Evolutionary conservation across 768 basidiomycete species (phyloP).

Genomic region (Pisolithus tinctorius): DNA sequence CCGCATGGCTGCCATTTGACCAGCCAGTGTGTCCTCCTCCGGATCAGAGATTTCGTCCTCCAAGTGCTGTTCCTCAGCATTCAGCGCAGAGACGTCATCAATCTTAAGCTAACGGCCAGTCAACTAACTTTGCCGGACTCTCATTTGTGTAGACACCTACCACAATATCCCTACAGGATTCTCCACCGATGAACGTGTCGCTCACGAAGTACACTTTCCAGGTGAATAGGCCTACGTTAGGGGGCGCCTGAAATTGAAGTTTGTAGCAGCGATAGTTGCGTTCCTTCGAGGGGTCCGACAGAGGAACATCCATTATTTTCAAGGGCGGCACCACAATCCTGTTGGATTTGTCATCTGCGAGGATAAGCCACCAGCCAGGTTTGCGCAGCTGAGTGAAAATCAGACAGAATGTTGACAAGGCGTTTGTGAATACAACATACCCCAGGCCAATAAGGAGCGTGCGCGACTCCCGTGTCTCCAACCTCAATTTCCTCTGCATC

Average conservation of each 20-base stretch:
- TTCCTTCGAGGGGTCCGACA: slow-evolving; percentile 38
- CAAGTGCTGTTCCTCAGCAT: slow-evolving; percentile 47
- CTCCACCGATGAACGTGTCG: slow-evolving; percentile 86
- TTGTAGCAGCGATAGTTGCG: slow-evolving; percentile 78
- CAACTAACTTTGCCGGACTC: background rate
- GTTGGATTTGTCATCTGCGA: slow-evolving; percentile 82
- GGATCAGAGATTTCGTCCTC: slow-evolving; percentile 98
- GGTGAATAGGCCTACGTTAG: slow-evolving; percentile 72
- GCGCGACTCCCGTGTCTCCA: slow-evolving; percentile 54
- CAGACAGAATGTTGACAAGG: slow-evolving; percentile 1
- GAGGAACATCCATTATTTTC: slow-evolving; percentile 75
- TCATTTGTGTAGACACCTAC: slow-evolving; percentile 37
- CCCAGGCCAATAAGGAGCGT: slow-evolving; percentile 89
- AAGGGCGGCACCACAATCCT: slow-evolving; percentile 83
- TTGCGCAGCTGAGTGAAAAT: slow-evolving; percentile 59
- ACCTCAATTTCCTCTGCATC: slow-evolving; percentile 58
- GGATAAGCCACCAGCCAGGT: slow-evolving; percentile 87
- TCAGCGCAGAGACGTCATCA: slow-evolving; percentile 64
- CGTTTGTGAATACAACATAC: slow-evolving; percentile 36
- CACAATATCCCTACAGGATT: slow-evolving; percentile 60
- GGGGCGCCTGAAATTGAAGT: slow-evolving; percentile 93
- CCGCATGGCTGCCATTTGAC: slow-evolving; percentile 96
- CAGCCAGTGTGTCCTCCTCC: slow-evolving; percentile 92
- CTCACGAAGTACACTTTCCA: slow-evolving; percentile 85
- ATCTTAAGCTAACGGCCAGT: slow-evolving; percentile 62